A percentile compares a stretch with the other conserved stretches of the same genome.
These are phyloP conservation scores for Pistacia atlantica DNA, from an alignment of 345 rosid genomes.

Conservation along the genomic window DNA sequence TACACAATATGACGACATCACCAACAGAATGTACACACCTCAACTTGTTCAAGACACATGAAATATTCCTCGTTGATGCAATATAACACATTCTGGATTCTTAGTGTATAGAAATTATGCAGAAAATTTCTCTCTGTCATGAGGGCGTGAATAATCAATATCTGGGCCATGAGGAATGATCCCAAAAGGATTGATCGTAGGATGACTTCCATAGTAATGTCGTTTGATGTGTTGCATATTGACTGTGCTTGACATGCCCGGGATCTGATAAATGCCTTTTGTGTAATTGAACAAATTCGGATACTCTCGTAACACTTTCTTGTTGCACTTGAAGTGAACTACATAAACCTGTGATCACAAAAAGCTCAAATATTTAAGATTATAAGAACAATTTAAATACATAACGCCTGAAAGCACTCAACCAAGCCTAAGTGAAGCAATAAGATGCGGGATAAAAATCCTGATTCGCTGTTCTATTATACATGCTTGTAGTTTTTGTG, in stretches of 20 bases:
- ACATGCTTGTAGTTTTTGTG: not conserved
- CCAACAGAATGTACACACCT: not conserved
- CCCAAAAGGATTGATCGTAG: conserved; percentile 65
- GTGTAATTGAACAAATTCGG: conserved; percentile 70
- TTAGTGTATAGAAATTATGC: conserved; percentile 8
- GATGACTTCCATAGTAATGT: conserved; percentile 80
- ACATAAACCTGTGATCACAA: conserved; percentile 53
- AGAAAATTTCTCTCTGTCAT: conserved; percentile 56
- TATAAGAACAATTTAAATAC: not conserved
- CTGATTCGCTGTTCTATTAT: not conserved
- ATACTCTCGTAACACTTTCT: conserved; percentile 68
- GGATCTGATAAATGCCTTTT: conserved; percentile 63
- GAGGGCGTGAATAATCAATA: conserved; percentile 53
- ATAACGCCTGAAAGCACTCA: not conserved
- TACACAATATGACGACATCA: not conserved
- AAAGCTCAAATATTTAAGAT: not conserved
- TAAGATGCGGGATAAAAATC: not conserved
- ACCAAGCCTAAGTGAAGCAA: not conserved
- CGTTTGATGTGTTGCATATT: conserved; percentile 73
- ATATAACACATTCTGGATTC: not conserved
- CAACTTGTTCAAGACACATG: not conserved
- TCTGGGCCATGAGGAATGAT: conserved; percentile 72
- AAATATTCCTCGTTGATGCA: not conserved
- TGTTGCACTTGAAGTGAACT: conserved; percentile 85
- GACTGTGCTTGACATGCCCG: conserved; percentile 61